phyloP scores from a whole-genome alignment of 208 protist species.

The Naegleria fowleri region DNA sequence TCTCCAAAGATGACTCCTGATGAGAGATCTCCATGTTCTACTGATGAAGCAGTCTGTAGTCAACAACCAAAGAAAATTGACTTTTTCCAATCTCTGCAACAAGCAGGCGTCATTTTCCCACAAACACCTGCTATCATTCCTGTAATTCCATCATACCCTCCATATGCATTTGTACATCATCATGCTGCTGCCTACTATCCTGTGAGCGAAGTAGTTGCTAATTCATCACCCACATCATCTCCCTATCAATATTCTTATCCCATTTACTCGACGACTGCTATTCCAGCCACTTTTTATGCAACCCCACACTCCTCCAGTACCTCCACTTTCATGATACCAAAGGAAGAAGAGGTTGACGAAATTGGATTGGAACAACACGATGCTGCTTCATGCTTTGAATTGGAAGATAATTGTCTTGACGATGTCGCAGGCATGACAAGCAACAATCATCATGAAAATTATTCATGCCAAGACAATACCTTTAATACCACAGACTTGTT shows the following conservation, averaged over 20 bases:
- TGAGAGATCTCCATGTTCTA: neutral
- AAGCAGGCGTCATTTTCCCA: neutral
- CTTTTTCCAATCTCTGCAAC: neutral
- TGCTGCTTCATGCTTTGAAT: neutral
- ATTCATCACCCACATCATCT: too few relatives aligned
- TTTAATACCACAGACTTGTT: too few relatives aligned
- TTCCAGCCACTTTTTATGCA: neutral
- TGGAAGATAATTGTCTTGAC: neutral
- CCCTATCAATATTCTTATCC: neutral
- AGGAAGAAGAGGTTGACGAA: too few relatives aligned
- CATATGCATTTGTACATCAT: neutral
- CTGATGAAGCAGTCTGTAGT: too few relatives aligned
- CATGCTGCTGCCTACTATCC: neutral
- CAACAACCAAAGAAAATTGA: conserved; percentile 6
- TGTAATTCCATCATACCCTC: neutral
- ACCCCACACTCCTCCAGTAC: too few relatives aligned
- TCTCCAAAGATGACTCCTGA: neutral
- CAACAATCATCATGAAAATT: too few relatives aligned
- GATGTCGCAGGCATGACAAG: too few relatives aligned
- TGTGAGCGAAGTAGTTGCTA: neutral
- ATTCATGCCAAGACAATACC: too few relatives aligned
- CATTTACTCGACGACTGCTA: neutral
- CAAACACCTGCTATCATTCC: neutral
- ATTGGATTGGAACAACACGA: neutral
- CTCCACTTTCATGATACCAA: too few relatives aligned